Conservation (phyloP, 768 basidiomycete species). For the Russula lepida region DNA sequence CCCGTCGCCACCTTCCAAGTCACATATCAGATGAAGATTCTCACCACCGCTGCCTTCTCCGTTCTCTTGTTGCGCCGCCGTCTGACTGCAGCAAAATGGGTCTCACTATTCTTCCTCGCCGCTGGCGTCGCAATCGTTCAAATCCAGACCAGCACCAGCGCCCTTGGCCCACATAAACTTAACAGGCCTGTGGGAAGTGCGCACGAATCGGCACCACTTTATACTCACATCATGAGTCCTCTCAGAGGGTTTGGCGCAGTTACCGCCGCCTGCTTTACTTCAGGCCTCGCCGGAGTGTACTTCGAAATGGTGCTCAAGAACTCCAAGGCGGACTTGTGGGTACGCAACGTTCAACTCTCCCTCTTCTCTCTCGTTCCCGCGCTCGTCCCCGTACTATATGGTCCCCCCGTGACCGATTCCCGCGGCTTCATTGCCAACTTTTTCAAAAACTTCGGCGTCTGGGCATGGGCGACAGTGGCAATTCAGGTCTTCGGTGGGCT, state of each 20-base stretch:
- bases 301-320: slow-evolving; percentile 91
- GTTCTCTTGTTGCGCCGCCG: slow-evolving; percentile 73
- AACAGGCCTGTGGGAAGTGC: slow-evolving; percentile 54
- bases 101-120: slow-evolving; percentile 79
- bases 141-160: slow-evolving; percentile 58
- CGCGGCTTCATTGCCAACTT: slow-evolving; percentile 47
- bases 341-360: slow-evolving; percentile 83
- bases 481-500: slow-evolving; percentile 91
- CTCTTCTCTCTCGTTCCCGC: slow-evolving; percentile 89
- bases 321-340: slow-evolving; percentile 79
- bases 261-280: slow-evolving; percentile 78
- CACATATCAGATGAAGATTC: slow-evolving; percentile 97
- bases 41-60: slow-evolving; percentile 91
- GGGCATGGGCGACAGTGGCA: slow-evolving; percentile 92
- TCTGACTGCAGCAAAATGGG: slow-evolving; percentile 72
- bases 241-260: slow-evolving; percentile 80
- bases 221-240: slow-evolving; percentile 72
- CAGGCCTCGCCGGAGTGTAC: slow-evolving; percentile 86
- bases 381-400: slow-evolving; percentile 65
- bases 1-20: slow-evolving; percentile 97
- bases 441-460: slow-evolving; percentile 81
- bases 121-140: slow-evolving; percentile 93
- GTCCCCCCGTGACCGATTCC: slow-evolving; percentile 35
- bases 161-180: slow-evolving; percentile 23
- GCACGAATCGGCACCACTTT: slow-evolving; percentile 49